A percentile compares a stretch with the other conserved stretches of the same genome.
These are phyloP conservation scores for Puccinia novopanici DNA, from an alignment of 1,284 basidiomycete species.

Conservation along the genomic window DNA sequence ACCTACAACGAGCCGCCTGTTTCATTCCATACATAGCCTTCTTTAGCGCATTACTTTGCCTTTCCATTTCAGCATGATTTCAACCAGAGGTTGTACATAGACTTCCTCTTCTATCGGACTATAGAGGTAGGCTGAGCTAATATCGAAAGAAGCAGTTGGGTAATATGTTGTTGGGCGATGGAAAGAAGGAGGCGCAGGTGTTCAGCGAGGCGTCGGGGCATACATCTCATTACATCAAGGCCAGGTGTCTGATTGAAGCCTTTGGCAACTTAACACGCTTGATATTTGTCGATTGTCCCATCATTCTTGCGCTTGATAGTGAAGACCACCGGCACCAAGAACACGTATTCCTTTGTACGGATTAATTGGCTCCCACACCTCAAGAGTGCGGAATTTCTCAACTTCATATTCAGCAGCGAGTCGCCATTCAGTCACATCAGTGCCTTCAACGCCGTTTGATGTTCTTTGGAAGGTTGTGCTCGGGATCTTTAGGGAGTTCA, in stretches of 20 bases:
- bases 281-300: neutral
- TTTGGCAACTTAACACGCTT: neutral
- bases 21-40: conserved; percentile 22
- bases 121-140: conserved; percentile 18
- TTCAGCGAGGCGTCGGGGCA: conserved; percentile 5
- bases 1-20: conserved; percentile 26
- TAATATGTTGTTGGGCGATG: neutral
- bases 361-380: neutral
- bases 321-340: neutral
- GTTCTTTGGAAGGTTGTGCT: neutral
- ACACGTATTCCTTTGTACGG: neutral
- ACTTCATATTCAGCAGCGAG: neutral
- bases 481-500: neutral
- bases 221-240: conserved; percentile 16
- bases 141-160: neutral
- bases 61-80: neutral
- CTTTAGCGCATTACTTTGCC: neutral
- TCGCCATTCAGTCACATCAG: neutral
- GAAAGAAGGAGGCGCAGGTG: neutral
- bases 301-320: neutral
- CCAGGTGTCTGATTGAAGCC: conserved; percentile 14
- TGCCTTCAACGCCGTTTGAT: neutral
- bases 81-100: conserved; percentile 9
- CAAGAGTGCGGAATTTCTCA: neutral
- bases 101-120: conserved; percentile 9